Evolutionary conservation across 441 rosid species (phyloP), one percentile per base, ranked within the genome.

Genomic region (Eruca vesicaria): DNA sequence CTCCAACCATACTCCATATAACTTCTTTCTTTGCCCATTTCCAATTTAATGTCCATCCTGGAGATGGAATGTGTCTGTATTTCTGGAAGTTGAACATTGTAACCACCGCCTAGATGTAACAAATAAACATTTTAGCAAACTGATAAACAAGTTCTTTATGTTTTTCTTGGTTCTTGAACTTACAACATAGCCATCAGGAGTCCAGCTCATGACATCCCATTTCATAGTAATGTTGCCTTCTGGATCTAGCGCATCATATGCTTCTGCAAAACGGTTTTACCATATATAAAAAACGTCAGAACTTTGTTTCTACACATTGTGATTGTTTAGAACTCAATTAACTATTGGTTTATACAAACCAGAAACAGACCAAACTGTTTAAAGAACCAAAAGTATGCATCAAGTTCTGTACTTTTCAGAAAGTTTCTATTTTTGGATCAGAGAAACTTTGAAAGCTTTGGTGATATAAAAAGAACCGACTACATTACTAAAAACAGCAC

Each of bases 101-200:
- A 71, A 88, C 90, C 35, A 80, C 87, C 9, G 93, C 93, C 93
- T 86, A 72, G 58, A 74, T 31, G 29, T 18, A 65, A 74, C 52
- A 66, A 2, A 72, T 14, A 29, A 20, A 64, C 26, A 64, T n/a
- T 48, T 50, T 29, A 48, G 28, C 35, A 20, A 73, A 60, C 29
- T 63, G 3, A 1, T 6, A 14, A 16, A 14, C 5, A 29, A 53
- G 59, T 20, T 52, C 8, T 20, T 11, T 63, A 5, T 67, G 43
- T 33, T 20, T 29, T 63, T 26, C 38, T 1, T 29, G 6, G 41
- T 16, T 72, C 8, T 38, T 57, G 11, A 64, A 84, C 96, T 88
- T 80, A 88, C 96, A 67, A 90, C 85, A 81, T 90, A 90, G 78
- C 96, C 93, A 80, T 90, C 96, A 52, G 93, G 86, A 69, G 83